These are phyloP conservation scores for Saturnispora diversa DNA, from an alignment of 805 yeast genomes.

Conservation along the genomic window DNA sequence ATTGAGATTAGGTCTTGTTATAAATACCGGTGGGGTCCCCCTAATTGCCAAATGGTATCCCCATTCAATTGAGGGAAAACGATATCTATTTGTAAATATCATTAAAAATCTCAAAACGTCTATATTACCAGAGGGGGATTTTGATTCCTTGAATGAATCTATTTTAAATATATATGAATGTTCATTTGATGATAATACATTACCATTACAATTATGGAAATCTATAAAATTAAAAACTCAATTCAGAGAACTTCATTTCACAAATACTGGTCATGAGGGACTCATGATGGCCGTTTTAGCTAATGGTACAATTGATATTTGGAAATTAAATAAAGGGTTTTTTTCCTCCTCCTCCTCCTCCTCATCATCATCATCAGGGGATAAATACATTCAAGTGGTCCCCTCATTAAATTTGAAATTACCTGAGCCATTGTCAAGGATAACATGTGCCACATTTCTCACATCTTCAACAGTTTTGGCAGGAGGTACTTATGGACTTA, in stretches of 20 bases:
- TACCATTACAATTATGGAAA: conserved; percentile 13
- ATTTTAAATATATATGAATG: conserved; percentile 21
- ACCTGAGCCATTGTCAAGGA: conserved; percentile 11
- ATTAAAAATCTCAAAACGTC: conserved; percentile 10
- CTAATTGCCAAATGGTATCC: conserved; percentile 23
- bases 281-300: conserved; percentile 22
- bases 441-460: conserved; percentile 25
- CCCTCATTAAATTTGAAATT: conserved; percentile 15
- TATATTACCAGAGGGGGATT: conserved; percentile 13
- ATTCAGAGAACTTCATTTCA: conserved; percentile 24
- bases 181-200: conserved; percentile 9
- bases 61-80: conserved; percentile 13
- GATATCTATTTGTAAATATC: conserved; percentile 25
- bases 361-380: too few relatives aligned
- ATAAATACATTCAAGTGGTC: conserved; percentile 7
- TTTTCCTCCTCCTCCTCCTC: too few relatives aligned
- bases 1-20: conserved; percentile 21
- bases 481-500: conserved; percentile 25
- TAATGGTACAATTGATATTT: conserved; percentile 23
- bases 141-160: conserved; percentile 14
- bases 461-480: conserved; percentile 20
- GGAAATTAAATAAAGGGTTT: conserved; percentile 19
- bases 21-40: conserved; percentile 29
- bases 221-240: conserved; percentile 20
- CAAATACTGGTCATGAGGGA: conserved; percentile 12